These are phyloP conservation scores for Tolypocladium capitatum DNA, from an alignment of 2,329 filamentous ascomycete genomes.

Conservation along the genomic window DNA sequence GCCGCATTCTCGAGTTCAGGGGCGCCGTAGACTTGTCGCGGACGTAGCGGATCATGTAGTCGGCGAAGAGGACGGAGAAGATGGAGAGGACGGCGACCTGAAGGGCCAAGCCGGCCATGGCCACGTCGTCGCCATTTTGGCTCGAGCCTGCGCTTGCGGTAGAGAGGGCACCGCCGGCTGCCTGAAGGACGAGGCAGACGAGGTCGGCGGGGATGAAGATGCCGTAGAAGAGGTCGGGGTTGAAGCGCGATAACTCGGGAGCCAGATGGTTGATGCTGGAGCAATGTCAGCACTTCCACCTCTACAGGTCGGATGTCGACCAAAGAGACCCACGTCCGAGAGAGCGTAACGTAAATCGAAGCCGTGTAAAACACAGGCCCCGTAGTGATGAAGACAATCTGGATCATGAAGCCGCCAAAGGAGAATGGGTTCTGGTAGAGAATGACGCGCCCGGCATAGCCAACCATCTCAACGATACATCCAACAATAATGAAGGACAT, in stretches of 20 bases:
- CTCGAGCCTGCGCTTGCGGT: slow-evolving; percentile 30
- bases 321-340: slow-evolving; percentile 17
- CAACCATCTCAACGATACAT: slow-evolving; percentile 42
- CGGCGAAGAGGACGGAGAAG: slow-evolving; percentile 33
- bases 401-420: slow-evolving; percentile 46
- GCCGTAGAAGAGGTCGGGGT: slow-evolving; percentile 25
- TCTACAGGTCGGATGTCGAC: background rate
- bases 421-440: slow-evolving; percentile 42
- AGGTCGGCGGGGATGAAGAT: slow-evolving; percentile 40
- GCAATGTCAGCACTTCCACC: background rate
- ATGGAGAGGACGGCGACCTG: slow-evolving; percentile 41
- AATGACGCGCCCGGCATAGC: slow-evolving; percentile 45
- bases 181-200: slow-evolving; percentile 41
- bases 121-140: slow-evolving; percentile 22
- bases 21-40: slow-evolving; percentile 7
- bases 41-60: slow-evolving; percentile 32
- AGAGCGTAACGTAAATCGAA: slow-evolving; percentile 50
- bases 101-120: slow-evolving; percentile 39
- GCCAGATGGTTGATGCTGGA: slow-evolving; percentile 25
- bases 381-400: slow-evolving; percentile 37
- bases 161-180: slow-evolving; percentile 39
- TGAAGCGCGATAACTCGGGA: slow-evolving; percentile 24
- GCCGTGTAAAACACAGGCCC: slow-evolving; percentile 35
- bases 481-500: slow-evolving; percentile 37
- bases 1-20: slow-evolving; percentile 11